Evolutionary conservation across 2,329 filamentous ascomycete species (phyloP).

Genomic region (Eurotiales sp.): DNA sequence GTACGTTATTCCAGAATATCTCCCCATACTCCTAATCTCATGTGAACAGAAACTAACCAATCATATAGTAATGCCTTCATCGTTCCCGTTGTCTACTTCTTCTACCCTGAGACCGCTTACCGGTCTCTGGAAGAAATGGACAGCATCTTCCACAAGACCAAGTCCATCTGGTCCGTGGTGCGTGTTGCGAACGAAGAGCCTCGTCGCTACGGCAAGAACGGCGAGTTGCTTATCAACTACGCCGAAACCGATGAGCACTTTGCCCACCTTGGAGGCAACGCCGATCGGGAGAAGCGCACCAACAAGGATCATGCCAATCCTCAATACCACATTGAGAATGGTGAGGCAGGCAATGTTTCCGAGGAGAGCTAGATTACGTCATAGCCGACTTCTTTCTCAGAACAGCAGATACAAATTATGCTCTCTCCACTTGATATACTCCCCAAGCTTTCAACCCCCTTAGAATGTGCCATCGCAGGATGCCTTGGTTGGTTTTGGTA

Average conservation of each 20-base stretch:
- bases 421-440: too few relatives aligned
- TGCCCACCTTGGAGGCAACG: constrained; percentile 13
- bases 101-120: constrained; percentile 59
- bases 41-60: constrained; percentile 9
- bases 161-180: constrained; percentile 48
- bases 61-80: constrained; percentile 50
- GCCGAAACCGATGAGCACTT: constrained; percentile 21
- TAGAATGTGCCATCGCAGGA: too few relatives aligned
- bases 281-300: neutral
- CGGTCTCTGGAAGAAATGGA: constrained; percentile 67
- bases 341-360: constrained; percentile 4
- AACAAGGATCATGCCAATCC: constrained; percentile 15
- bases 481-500: neutral
- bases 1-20: too few relatives aligned
- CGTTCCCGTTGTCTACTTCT: constrained; percentile 56
- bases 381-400: neutral
- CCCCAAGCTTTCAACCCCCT: too few relatives aligned
- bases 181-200: constrained; percentile 50
- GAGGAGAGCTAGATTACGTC: constrained; percentile 5
- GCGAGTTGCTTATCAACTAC: constrained; percentile 49
- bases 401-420: too few relatives aligned
- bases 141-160: constrained; percentile 59
- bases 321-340: constrained; percentile 13
- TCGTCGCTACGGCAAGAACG: constrained; percentile 56
- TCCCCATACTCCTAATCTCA: too few relatives aligned